Evolutionary conservation across 2,329 filamentous ascomycete genomes (phyloP).

Genomic region (Helminthosporium solani): DNA sequence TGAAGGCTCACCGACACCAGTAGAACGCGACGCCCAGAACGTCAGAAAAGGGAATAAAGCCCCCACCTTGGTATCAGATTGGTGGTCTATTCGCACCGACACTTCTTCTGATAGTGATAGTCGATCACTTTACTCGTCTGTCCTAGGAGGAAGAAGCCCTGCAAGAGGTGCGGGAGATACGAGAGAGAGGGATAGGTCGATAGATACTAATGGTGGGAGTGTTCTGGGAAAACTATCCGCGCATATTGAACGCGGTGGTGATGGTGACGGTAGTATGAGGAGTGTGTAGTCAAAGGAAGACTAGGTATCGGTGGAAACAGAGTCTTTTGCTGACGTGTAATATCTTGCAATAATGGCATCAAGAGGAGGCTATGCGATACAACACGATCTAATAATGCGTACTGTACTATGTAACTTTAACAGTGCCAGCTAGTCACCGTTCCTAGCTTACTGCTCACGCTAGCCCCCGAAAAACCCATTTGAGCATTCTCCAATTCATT

Average conservation of each 20-base stretch:
- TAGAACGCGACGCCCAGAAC: not conserved
- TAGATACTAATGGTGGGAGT: not conserved
- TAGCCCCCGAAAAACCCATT: too few species aligned
- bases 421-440: too few species aligned
- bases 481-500: too few species aligned
- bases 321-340: too few species aligned
- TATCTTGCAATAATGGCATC: too few species aligned
- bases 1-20: not conserved
- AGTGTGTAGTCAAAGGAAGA: not conserved
- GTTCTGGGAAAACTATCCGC: not conserved
- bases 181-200: not conserved
- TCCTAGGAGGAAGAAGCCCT: not conserved
- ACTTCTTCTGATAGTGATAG: not conserved
- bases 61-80: not conserved
- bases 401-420: too few species aligned
- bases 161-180: not conserved
- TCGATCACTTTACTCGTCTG: not conserved
- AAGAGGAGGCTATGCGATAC: too few species aligned
- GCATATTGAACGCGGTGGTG: not conserved
- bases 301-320: too few species aligned
- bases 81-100: not conserved
- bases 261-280: not conserved
- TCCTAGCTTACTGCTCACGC: too few species aligned
- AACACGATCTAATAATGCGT: too few species aligned
- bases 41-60: not conserved